phyloP scores from a whole-genome alignment of 768 basidiomycete species.

The Termitomyces sp. region DNA sequence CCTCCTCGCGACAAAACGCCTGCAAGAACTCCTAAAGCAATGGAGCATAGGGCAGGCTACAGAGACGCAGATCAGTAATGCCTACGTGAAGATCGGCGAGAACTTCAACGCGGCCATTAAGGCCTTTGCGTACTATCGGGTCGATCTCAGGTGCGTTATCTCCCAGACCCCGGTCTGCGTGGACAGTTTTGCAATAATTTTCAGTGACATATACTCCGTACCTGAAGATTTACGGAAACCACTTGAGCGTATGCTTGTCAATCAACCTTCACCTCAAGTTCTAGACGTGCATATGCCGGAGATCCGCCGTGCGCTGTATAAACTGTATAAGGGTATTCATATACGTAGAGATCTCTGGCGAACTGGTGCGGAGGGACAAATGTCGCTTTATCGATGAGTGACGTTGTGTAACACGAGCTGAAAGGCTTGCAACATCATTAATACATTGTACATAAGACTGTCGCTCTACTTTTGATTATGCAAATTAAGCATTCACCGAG shows the following conservation, averaged over 20 bases:
- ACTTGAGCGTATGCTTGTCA: conserved; percentile 60
- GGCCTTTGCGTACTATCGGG: conserved; percentile 69
- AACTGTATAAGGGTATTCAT: conserved; percentile 78
- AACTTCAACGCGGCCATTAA: conserved; percentile 78
- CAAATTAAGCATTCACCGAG: background rate
- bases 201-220: conserved; percentile 59
- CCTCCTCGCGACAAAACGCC: conserved; percentile 74
- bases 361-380: conserved; percentile 14
- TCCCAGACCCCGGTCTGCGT: background rate
- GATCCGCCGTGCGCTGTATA: conserved; percentile 77
- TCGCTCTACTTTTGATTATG: background rate
- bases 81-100: conserved; percentile 85
- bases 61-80: conserved; percentile 77
- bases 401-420: background rate
- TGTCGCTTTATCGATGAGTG: background rate
- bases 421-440: background rate
- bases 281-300: conserved; percentile 76
- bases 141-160: conserved; percentile 56
- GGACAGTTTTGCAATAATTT: background rate
- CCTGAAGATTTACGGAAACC: conserved; percentile 62
- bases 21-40: conserved; percentile 67
- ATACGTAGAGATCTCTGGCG: conserved; percentile 57
- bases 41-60: conserved; percentile 62
- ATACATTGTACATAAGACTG: background rate
- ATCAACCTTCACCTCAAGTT: conserved; percentile 72